A percentile compares a stretch with the other conserved stretches of the same genome.
These are phyloP conservation scores for Rhipidocladum racemiflorum DNA, from an alignment of 176 grass and related monocot species.

Conservation along the genomic window DNA sequence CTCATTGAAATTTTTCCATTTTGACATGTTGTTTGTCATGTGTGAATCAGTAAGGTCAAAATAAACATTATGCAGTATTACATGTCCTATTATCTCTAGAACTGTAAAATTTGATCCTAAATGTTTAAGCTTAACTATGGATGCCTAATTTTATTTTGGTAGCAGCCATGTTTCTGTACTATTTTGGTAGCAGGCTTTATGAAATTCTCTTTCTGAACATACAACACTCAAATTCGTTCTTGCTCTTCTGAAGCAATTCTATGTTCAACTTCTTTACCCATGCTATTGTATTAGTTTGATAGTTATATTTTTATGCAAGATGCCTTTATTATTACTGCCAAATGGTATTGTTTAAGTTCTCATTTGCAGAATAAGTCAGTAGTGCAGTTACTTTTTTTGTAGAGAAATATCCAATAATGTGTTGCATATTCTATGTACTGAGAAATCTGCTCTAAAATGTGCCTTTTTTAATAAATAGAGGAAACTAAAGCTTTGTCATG, in stretches of 20 bases:
- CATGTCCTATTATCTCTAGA: constrained; percentile 2
- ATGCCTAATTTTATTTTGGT: not conserved
- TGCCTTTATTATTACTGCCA: constrained; percentile 2
- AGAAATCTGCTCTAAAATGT: not conserved
- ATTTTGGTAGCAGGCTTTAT: no score
- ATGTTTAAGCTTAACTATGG: not conserved
- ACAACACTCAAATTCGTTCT: not conserved
- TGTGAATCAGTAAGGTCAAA: not conserved
- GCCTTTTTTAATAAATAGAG: not conserved
- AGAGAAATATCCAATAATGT: not conserved
- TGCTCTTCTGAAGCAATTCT: not conserved
- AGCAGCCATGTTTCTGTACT: constrained; percentile 9
- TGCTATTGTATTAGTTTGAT: constrained; percentile 13
- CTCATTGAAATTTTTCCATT: not conserved
- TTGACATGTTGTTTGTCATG: not conserved
- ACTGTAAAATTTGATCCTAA: not conserved
- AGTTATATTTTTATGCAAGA: not conserved
- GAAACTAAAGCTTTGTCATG: constrained; percentile 3
- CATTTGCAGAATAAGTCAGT: not conserved
- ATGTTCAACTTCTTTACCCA: not conserved
- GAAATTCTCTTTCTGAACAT: no score
- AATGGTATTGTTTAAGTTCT: not conserved
- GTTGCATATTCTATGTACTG: not conserved
- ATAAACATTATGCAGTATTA: not conserved
- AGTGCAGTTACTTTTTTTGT: not conserved